Base-by-base conservation (phyloP, 2,329 filamentous ascomycete species). In the Claviceps citrina region DNA sequence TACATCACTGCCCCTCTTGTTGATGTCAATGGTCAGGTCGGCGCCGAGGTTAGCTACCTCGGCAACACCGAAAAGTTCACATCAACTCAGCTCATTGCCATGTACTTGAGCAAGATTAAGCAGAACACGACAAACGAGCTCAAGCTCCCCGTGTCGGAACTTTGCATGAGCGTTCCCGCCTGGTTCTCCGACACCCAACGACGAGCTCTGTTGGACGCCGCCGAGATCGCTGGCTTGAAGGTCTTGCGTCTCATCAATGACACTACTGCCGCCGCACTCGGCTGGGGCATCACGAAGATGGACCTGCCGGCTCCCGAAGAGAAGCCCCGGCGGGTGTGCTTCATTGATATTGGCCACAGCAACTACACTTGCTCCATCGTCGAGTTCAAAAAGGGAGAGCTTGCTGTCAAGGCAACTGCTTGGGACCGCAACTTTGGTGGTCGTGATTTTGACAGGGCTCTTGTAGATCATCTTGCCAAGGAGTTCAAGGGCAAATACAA, bases 401-500 rank as follows among this genome's bases (percentile, higher is more conserved):
- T 98, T 46, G 76, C 84, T 47, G 86, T 98, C 64, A 89, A 94
- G 73, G 71, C 84, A 20, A 95, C 87, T 33, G 78, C 87, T 46
- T 95, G 77, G 63, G 91, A 98, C 64, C 82, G 86, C 54, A 87
- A 96, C 69, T 93, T 96, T 50, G 91, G 91, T 71, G 91, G 91
- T 50, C 84, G 91, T 56, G 84, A 96, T 69, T 93, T 98, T 59
- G 93, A 98, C 73, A 81, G 86, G 67, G 86, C 85, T 46, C 68
- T 98, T 39, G 81, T 94, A 43, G 86, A 96, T 59, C 89, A 96
- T 68, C 85, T 98, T 57, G 83, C 82, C 54, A 80, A 84, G 56
- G 87, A 96, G 64, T 98, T 96, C 74, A 84, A 91, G 68, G 84
- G 85, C 64, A 95, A 93, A 65, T 93, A 84, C 77, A 94, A 93